Percentiles rank a stretch among this genome's conserved stretches.
phyloP scores from a whole-genome alignment of 2,329 filamentous ascomycete species.

The Diaporthe citrichinensis region DNA sequence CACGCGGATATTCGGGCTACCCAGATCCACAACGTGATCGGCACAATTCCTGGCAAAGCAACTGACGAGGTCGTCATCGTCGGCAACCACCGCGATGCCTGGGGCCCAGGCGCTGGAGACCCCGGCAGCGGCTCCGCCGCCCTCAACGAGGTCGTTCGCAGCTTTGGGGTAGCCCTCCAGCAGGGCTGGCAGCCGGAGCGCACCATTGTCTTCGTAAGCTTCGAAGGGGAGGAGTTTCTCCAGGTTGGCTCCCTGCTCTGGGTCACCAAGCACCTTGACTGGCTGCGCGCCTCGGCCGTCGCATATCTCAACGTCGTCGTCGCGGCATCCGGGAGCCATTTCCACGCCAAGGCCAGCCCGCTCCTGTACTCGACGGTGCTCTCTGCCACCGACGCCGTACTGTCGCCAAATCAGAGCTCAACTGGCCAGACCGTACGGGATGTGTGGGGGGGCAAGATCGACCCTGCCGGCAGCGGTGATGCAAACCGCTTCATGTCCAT shows the following conservation, averaged over 20 bases:
- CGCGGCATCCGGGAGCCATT: neutral
- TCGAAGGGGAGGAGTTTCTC: neutral
- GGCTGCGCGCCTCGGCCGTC: neutral
- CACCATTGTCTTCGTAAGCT: neutral
- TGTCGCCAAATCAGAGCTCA: neutral
- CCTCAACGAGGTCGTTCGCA: neutral
- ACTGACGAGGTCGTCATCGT: neutral
- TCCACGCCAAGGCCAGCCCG: neutral
- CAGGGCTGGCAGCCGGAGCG: neutral
- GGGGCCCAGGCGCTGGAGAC: neutral
- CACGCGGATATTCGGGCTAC: neutral
- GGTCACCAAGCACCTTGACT: neutral
- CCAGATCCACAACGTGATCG: neutral
- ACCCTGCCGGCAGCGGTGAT: neutral
- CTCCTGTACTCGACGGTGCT: neutral
- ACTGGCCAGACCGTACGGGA: neutral
- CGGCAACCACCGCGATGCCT: constrained; percentile 6
- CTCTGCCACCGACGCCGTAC: neutral
- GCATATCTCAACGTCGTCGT: constrained; percentile 6
- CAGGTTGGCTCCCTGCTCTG: neutral
- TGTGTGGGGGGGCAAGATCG: neutral
- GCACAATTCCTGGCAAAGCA: neutral
- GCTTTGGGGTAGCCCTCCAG: neutral
- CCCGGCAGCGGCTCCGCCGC: neutral
- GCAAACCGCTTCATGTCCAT: neutral